These are phyloP conservation scores for Flaveria bidentis DNA, from an alignment of 129 eudicot genomes.

Conservation along the genomic window DNA sequence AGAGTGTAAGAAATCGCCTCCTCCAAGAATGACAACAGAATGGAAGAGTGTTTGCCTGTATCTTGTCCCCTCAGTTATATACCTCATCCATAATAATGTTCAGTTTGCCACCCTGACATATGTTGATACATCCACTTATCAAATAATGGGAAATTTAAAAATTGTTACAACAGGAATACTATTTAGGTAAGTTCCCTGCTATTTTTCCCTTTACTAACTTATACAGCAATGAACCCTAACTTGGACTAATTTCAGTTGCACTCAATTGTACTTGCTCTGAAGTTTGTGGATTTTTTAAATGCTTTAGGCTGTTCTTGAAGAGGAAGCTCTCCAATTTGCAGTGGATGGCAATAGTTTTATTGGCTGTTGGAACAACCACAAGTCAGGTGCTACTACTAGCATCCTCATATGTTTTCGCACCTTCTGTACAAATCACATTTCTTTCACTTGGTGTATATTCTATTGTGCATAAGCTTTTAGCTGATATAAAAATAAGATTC, in stretches of 20 bases:
- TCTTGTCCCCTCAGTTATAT: constrained; percentile 84
- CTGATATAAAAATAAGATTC: neutral
- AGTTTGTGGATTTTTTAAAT: constrained; percentile 26
- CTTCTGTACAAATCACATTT: constrained; percentile 13
- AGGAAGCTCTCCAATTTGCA: constrained; percentile 84
- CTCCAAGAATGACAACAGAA: constrained; percentile 80
- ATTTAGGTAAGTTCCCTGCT: constrained; percentile 48
- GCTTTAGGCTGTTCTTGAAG: constrained; percentile 76
- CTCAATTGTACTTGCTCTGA: constrained; percentile 13
- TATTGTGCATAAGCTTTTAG: constrained; percentile 14
- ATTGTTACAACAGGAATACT: constrained; percentile 77
- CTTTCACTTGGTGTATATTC: neutral
- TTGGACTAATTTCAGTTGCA: neutral
- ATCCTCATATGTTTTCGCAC: constrained; percentile 14
- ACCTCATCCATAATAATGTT: constrained; percentile 85
- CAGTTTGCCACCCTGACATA: constrained; percentile 88
- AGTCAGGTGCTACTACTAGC: constrained; percentile 71
- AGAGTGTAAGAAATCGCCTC: constrained; percentile 56
- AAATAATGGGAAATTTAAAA: constrained; percentile 82
- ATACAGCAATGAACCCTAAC: neutral
- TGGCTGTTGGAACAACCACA: constrained; percentile 94
- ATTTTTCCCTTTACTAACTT: constrained; percentile 7
- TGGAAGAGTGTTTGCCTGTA: constrained; percentile 74
- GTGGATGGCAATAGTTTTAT: constrained; percentile 84
- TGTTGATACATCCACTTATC: constrained; percentile 87